Evolutionary conservation across 2,329 filamentous ascomycete species (phyloP).

Genomic region (Talaromyces sp.): DNA sequence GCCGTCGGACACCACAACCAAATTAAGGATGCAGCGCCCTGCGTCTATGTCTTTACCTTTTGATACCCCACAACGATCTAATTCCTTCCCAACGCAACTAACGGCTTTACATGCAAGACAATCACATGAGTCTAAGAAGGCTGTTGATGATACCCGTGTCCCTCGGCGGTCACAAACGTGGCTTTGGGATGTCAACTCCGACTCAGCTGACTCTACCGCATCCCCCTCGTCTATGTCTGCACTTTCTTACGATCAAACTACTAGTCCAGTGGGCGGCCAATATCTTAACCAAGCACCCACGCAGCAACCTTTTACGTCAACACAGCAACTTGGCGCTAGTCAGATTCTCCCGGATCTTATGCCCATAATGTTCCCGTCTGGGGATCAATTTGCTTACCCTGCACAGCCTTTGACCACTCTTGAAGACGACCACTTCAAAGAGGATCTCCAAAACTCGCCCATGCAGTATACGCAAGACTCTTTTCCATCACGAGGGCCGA

Average conservation of each 20-base stretch:
- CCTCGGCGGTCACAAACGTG: conserved; percentile 11
- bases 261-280: conserved; percentile 17
- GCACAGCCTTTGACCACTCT: conserved; percentile 46
- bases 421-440: conserved; percentile 39
- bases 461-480: conserved; percentile 24
- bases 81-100: conserved; percentile 36
- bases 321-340: conserved; percentile 30
- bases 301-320: conserved; percentile 22
- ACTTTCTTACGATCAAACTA: conserved; percentile 21
- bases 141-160: conserved; percentile 27
- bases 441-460: conserved; percentile 21
- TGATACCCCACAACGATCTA: conserved; percentile 30
- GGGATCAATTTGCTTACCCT: conserved; percentile 48
- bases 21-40: conserved; percentile 17
- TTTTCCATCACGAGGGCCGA: conserved; percentile 15
- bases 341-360: conserved; percentile 43
- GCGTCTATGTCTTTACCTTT: conserved; percentile 15
- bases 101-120: conserved; percentile 17
- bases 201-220: conserved; percentile 26
- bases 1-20: conserved; percentile 23
- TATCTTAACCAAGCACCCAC: conserved; percentile 19
- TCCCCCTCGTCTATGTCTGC: conserved; percentile 26
- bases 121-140: conserved; percentile 24
- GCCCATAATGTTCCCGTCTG: conserved; percentile 49
- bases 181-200: conserved; percentile 23